These are phyloP conservation scores for Cercospora sp. DNA, from an alignment of 2,329 filamentous ascomycete genomes.

Conservation along the genomic window DNA sequence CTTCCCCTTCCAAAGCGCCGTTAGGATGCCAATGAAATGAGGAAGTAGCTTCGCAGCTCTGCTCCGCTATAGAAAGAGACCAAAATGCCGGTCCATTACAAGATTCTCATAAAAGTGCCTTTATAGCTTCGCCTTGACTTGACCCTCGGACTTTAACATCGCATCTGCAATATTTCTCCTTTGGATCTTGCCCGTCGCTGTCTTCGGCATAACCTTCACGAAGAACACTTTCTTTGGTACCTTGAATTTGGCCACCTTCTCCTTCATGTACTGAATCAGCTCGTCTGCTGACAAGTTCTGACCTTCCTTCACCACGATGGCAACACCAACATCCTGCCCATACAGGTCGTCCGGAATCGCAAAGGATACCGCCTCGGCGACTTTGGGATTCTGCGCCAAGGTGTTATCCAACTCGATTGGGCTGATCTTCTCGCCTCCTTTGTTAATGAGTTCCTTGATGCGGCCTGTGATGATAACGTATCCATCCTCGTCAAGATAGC, in stretches of 20 bases:
- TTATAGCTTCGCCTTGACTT: conserved; percentile 16
- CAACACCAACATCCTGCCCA: conserved; percentile 77
- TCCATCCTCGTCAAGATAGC: conserved; percentile 74
- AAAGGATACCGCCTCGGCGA: conserved; percentile 80
- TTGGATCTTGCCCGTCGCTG: conserved; percentile 88
- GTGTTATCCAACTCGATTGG: conserved; percentile 87
- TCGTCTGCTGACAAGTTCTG: conserved; percentile 54
- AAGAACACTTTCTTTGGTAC: conserved; percentile 84
- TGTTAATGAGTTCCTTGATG: conserved; percentile 92
- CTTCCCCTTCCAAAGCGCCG: conserved; percentile 51
- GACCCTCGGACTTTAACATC: conserved; percentile 62
- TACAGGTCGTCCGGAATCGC: conserved; percentile 80
- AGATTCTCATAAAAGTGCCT: no score
- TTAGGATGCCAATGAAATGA: conserved; percentile 46
- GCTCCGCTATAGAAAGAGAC: not conserved
- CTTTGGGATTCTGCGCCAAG: conserved; percentile 68
- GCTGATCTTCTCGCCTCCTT: conserved; percentile 85
- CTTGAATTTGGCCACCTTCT: conserved; percentile 79
- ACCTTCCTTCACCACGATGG: conserved; percentile 72
- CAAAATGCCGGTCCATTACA: no score
- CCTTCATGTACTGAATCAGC: conserved; percentile 67
- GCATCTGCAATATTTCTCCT: conserved; percentile 80
- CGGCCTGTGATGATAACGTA: conserved; percentile 86
- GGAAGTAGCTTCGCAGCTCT: not conserved
- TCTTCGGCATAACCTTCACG: conserved; percentile 78